phyloP scores from a whole-genome alignment of 768 basidiomycete genomes.

The Neoboletus brunneissimus region DNA sequence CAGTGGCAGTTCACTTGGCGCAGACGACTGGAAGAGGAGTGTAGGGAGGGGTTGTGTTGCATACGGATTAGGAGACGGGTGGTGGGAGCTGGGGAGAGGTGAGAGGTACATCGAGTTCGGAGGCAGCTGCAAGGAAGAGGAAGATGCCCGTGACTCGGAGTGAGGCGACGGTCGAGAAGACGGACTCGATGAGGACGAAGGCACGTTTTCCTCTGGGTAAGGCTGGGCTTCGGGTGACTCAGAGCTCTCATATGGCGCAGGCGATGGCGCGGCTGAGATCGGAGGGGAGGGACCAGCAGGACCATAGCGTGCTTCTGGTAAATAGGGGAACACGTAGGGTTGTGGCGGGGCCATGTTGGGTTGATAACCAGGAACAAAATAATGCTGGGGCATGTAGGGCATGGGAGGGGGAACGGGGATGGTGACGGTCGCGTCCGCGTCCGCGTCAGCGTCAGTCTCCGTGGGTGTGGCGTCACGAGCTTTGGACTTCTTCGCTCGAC shows the following conservation, averaged over 20 bases:
- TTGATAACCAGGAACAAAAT: slow-evolving; percentile 2
- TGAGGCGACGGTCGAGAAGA: slow-evolving; percentile 8
- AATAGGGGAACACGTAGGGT: slow-evolving; percentile 24
- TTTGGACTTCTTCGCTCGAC: slow-evolving; percentile 21
- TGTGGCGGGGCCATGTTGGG: slow-evolving; percentile 12
- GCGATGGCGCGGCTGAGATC: slow-evolving; percentile 49
- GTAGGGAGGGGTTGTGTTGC: slow-evolving; percentile 6
- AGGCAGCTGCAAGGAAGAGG: slow-evolving; percentile 13
- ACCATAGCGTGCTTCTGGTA: slow-evolving; percentile 27
- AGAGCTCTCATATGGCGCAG: slow-evolving; percentile 24
- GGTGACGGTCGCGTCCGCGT: neutral
- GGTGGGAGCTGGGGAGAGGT: slow-evolving; percentile 11
- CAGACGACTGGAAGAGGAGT: slow-evolving; percentile 1
- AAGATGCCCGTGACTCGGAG: slow-evolving; percentile 19
- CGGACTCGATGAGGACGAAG: slow-evolving; percentile 14
- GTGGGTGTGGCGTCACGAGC: slow-evolving; percentile 19
- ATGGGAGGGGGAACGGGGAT: neutral
- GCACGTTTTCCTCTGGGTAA: slow-evolving; percentile 8
- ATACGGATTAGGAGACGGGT: slow-evolving; percentile 10
- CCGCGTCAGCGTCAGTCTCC: neutral
- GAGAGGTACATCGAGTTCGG: neutral
- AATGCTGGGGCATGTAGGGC: neutral
- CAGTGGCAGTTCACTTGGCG: neutral
- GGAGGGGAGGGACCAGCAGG: slow-evolving; percentile 52
- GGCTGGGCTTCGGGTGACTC: slow-evolving; percentile 11